Evolutionary conservation across 2,329 filamentous ascomycete species (phyloP).

Genomic region (Beauveria brongniartii): DNA sequence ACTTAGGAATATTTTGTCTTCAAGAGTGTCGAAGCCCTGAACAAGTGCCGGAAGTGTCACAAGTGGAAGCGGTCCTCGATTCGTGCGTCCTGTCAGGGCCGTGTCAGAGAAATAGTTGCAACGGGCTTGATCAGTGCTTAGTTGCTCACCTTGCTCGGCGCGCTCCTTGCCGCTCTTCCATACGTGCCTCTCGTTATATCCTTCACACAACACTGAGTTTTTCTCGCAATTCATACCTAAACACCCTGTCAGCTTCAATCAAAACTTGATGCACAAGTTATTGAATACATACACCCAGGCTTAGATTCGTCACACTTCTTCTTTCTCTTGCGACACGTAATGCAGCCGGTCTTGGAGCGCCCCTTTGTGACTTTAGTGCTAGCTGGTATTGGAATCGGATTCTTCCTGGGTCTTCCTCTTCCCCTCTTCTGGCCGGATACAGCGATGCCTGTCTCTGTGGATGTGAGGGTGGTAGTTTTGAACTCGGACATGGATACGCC

Average conservation of each 20-base stretch:
- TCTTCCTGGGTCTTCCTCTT: slow-evolving; percentile 75
- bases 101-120: slow-evolving; percentile 10
- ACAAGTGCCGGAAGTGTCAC: slow-evolving; percentile 61
- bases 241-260: slow-evolving; percentile 14
- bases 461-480: slow-evolving; percentile 30
- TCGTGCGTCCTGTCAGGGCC: slow-evolving; percentile 36
- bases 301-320: slow-evolving; percentile 68
- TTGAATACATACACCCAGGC: slow-evolving; percentile 47
- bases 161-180: slow-evolving; percentile 82
- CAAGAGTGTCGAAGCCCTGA: slow-evolving; percentile 69
- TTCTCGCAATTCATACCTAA: slow-evolving; percentile 82
- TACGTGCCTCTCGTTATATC: slow-evolving; percentile 76
- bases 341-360: slow-evolving; percentile 60
- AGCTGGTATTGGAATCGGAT: slow-evolving; percentile 54
- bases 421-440: slow-evolving; percentile 45
- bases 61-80: slow-evolving; percentile 39
- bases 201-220: slow-evolving; percentile 86
- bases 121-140: neutral
- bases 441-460: slow-evolving; percentile 16
- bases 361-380: slow-evolving; percentile 71
- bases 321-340: slow-evolving; percentile 60
- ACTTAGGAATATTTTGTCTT: slow-evolving; percentile 73
- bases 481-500: slow-evolving; percentile 43
- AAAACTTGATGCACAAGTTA: neutral
- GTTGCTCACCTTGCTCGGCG: slow-evolving; percentile 53